Evolutionary conservation across 441 rosid genomes (phyloP).

Genomic region (Adansonia grandidieri): DNA sequence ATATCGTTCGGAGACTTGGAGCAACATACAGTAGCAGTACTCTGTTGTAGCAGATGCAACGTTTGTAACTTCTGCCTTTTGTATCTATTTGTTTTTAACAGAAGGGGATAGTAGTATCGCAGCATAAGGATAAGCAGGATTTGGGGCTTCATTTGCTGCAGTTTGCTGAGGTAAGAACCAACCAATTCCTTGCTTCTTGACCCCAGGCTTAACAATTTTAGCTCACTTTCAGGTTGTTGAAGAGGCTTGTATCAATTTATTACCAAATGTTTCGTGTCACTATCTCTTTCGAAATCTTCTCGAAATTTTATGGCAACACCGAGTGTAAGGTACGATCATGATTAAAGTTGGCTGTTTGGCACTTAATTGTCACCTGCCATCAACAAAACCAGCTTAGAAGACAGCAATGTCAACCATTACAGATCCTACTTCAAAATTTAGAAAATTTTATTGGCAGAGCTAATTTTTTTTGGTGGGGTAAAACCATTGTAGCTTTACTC

Average conservation of each 20-base stretch:
- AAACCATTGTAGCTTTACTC: not conserved
- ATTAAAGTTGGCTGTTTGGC: not conserved
- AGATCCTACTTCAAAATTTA: not conserved
- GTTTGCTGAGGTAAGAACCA: conserved; percentile 65
- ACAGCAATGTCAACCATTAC: not conserved
- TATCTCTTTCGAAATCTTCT: conserved; percentile 76
- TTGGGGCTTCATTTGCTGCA: conserved; percentile 79
- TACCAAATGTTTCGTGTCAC: conserved; percentile 68
- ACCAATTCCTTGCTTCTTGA: conserved; percentile 2
- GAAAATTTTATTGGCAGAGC: not conserved
- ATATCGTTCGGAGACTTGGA: too few species aligned
- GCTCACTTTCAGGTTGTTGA: conserved; percentile 59
- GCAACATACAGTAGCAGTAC: too few species aligned
- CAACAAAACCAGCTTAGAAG: too few species aligned
- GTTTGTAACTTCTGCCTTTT: too few species aligned
- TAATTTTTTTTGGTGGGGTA: not conserved
- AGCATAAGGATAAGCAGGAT: conserved; percentile 63
- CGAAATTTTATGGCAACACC: conserved; percentile 53
- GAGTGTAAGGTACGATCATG: conserved; percentile 59
- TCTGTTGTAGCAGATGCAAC: too few species aligned
- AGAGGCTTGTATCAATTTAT: conserved; percentile 66
- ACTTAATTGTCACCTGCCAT: not conserved
- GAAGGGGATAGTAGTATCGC: conserved; percentile 57
- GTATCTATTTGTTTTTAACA: conserved; percentile 33
- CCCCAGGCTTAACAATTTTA: too few species aligned